Conservation (phyloP, 164 flowering plant species). For the Litsea cubeba region DNA sequence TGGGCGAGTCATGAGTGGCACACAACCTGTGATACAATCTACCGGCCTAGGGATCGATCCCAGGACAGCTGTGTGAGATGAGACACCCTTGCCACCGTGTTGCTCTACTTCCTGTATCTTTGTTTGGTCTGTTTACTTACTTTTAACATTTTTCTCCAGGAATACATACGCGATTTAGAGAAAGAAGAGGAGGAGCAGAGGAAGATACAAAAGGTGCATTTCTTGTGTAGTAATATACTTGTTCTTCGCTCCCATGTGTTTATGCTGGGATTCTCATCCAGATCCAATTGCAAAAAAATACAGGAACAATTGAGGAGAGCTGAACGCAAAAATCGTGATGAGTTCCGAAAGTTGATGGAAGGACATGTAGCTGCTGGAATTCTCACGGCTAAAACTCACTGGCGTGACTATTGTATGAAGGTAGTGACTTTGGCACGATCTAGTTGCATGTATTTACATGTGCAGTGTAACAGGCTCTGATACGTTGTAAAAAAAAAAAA, state of each 20-base stretch:
- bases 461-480: background rate
- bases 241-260: background rate
- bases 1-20: background rate
- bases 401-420: conserved; percentile 94
- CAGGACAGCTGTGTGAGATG: background rate
- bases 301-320: conserved; percentile 78
- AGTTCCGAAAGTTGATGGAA: conserved; percentile 82
- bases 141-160: conserved; percentile 41
- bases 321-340: conserved; percentile 94
- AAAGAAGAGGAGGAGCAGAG: conserved; percentile 91
- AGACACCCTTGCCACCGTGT: background rate
- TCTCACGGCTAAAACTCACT: conserved; percentile 76
- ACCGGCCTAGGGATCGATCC: background rate
- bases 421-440: conserved; percentile 22
- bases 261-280: conserved; percentile 1
- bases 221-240: background rate
- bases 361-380: conserved; percentile 70
- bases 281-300: conserved; percentile 8
- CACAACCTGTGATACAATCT: background rate
- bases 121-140: conserved; percentile 11
- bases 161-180: conserved; percentile 83
- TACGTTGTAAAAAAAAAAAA: background rate
- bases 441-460: background rate
- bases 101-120: background rate
- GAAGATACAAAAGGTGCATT: conserved; percentile 77